These are phyloP conservation scores for Tardiomyces digboiensis DNA, from an alignment of 1,139 yeast species.

Conservation along the genomic window DNA sequence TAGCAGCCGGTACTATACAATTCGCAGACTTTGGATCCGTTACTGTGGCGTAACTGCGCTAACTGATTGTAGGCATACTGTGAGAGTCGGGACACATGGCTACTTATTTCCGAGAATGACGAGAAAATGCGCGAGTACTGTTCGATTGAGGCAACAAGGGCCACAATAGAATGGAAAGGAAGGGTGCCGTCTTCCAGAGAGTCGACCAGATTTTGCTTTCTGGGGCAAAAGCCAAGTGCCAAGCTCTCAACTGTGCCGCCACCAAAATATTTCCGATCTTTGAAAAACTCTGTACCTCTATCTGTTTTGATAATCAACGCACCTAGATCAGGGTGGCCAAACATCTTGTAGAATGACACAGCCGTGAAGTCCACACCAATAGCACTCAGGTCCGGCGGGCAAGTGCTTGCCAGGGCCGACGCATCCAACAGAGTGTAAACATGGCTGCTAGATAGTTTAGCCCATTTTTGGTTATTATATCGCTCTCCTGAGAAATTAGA, in stretches of 20 bases:
- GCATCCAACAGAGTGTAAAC: constrained; percentile 28
- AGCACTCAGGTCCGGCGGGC: constrained; percentile 24
- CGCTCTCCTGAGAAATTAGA: constrained; percentile 33
- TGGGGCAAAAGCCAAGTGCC: constrained; percentile 19
- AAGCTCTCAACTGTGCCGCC: constrained; percentile 34
- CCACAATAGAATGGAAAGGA: constrained; percentile 31
- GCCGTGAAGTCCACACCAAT: constrained; percentile 29
- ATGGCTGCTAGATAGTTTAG: constrained; percentile 4
- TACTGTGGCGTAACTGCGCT: constrained; percentile 13
- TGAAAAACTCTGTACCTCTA: constrained; percentile 15
- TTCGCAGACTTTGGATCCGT: constrained; percentile 17
- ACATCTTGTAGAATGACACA: constrained; percentile 35
- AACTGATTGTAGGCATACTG: constrained; percentile 19
- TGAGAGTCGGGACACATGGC: constrained; percentile 21
- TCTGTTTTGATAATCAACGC: constrained; percentile 28
- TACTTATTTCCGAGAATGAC: constrained; percentile 21
- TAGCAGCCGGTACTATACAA: constrained; percentile 14
- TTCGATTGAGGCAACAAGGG: constrained; percentile 26
- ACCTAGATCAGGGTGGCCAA: constrained; percentile 37
- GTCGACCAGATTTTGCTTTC: constrained; percentile 12
- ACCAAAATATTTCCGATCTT: constrained; percentile 29
- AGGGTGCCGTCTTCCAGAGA: constrained; percentile 35
- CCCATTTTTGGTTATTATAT: constrained; percentile 23
- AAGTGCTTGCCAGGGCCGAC: constrained; percentile 28
- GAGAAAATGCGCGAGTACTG: constrained; percentile 24